Conservation (phyloP, 2,329 filamentous ascomycete species). For the Aspergillus clavatus region DNA sequence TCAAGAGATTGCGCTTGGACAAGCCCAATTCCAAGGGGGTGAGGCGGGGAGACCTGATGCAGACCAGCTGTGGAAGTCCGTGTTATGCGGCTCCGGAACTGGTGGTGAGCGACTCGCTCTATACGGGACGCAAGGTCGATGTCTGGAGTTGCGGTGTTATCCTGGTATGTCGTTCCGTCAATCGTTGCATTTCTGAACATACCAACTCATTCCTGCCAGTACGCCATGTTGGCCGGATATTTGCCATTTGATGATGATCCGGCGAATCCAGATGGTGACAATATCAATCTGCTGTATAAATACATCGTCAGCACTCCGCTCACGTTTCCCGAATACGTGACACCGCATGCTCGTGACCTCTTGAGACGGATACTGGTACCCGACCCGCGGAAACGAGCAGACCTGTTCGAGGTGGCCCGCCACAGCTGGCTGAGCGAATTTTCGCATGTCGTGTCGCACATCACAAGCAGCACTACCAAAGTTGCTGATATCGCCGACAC, state of each 20-base stretch:
- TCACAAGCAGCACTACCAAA: slow-evolving; percentile 90
- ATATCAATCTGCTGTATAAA: slow-evolving; percentile 98
- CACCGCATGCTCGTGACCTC: slow-evolving; percentile 89
- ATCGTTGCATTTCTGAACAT: neutral
- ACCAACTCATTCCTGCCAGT: slow-evolving; percentile 52
- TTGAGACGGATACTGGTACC: slow-evolving; percentile 90
- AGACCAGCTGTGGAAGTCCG: slow-evolving; percentile 95
- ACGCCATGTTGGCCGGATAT: slow-evolving; percentile 97
- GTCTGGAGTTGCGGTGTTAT: slow-evolving; percentile 99
- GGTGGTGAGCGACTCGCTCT: slow-evolving; percentile 93
- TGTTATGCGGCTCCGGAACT: slow-evolving; percentile 97
- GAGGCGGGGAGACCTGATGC: slow-evolving; percentile 91
- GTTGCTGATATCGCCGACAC: slow-evolving; percentile 79
- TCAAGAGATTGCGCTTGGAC: slow-evolving; percentile 82
- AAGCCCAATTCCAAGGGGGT: slow-evolving; percentile 68
- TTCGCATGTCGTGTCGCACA: slow-evolving; percentile 92
- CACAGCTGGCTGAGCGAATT: slow-evolving; percentile 99
- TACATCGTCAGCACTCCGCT: slow-evolving; percentile 97
- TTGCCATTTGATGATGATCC: slow-evolving; percentile 97
- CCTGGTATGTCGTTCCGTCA: slow-evolving; percentile 59
- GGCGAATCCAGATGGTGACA: slow-evolving; percentile 96
- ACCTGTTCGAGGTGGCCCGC: slow-evolving; percentile 92
- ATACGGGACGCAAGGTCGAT: slow-evolving; percentile 95
- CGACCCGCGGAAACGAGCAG: slow-evolving; percentile 88
- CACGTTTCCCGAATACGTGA: slow-evolving; percentile 98